Conservation (phyloP, 192 early-diverging fungal species). For the Podila epicladia region DNA sequence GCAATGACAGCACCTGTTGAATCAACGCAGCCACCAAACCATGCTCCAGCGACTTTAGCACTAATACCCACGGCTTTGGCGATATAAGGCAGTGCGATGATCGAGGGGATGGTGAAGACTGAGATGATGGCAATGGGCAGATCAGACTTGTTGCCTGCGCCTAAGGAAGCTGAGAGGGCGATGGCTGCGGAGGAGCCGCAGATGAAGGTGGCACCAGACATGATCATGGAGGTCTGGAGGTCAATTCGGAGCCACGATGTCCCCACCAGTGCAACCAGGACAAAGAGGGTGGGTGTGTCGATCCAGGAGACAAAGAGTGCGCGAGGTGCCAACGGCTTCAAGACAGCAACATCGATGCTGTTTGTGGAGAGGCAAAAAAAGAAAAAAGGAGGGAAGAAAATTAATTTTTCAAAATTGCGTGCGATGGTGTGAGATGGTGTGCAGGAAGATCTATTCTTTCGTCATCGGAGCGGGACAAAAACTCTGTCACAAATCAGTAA, state of each 20-base stretch:
- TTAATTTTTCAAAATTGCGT: neutral
- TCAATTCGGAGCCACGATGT: constrained; percentile 57
- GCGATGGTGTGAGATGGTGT: neutral
- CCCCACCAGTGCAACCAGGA: constrained; percentile 57
- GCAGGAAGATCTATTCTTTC: neutral
- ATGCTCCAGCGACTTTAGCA: constrained; percentile 56
- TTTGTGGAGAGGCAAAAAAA: neutral
- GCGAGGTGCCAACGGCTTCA: constrained; percentile 58
- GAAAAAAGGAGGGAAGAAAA: neutral
- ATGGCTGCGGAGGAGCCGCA: constrained; percentile 63
- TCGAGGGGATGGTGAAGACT: constrained; percentile 62
- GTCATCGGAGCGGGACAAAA: neutral
- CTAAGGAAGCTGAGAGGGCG: constrained; percentile 55
- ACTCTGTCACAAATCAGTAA: neutral
- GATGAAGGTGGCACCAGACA: constrained; percentile 64
- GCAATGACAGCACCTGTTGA: constrained; percentile 66
- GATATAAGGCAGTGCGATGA: constrained; percentile 63
- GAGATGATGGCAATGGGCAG: constrained; percentile 67
- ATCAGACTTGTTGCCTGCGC: constrained; percentile 57
- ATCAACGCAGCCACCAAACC: constrained; percentile 67
- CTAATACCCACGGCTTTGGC: constrained; percentile 52
- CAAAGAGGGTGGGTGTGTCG: constrained; percentile 62
- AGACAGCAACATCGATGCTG: constrained; percentile 57
- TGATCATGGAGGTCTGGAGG: constrained; percentile 60
- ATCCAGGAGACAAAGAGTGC: constrained; percentile 65